Evolutionary conservation across 2,329 filamentous ascomycete genomes (phyloP), one percentile per base, ranked within the genome.

Genomic region (Diaporthe sp.): DNA sequence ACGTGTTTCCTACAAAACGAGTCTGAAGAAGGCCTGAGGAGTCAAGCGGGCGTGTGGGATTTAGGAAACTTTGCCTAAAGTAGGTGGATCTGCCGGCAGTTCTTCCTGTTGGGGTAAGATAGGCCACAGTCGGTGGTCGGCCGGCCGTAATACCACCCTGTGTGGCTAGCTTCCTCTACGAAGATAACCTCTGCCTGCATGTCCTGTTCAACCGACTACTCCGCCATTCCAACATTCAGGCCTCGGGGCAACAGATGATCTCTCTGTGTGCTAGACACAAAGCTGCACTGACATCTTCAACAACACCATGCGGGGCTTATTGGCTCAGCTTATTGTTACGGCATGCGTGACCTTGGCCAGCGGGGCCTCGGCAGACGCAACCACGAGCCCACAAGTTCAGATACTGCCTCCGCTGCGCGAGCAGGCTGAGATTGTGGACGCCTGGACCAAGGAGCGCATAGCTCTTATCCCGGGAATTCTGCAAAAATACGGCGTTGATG

Each of bases 401-500:
- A 78, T 77, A 2, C 79, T 88, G 4, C 86, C 86, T 3, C 76
- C 85, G 2, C 80, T 88, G 5, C 82, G 84, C 19, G 84, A 87
- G 70, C 86, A 88, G 77, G 84, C 85, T 1, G 76, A 79, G 6
- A 81, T 88, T 19, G 81, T 87, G 61, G 82, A 88, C 76, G 80
- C 77, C 4, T 88, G 87, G 86, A 86, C 83, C 0, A 79, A 81
- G 38, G 83, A 87, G 77, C 83, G 87, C 61, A 83, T 81, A 30
- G 80, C 79, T 3, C 78, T 84, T 7, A 84, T 88, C 42, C 86
- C 86, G 5, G 80, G 77, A 0, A 80, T 88, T 22, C 79, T 88
- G 25, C 80, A 82, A 30, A 87, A 86, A 75, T 84, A 87, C 72
- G 83, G 81, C 68, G 82, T 87, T 42, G 86, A 87, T 76, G 86